Base-by-base conservation (phyloP, 176 grass and related monocot genomes). In the Rhynchospora tenuis region DNA sequence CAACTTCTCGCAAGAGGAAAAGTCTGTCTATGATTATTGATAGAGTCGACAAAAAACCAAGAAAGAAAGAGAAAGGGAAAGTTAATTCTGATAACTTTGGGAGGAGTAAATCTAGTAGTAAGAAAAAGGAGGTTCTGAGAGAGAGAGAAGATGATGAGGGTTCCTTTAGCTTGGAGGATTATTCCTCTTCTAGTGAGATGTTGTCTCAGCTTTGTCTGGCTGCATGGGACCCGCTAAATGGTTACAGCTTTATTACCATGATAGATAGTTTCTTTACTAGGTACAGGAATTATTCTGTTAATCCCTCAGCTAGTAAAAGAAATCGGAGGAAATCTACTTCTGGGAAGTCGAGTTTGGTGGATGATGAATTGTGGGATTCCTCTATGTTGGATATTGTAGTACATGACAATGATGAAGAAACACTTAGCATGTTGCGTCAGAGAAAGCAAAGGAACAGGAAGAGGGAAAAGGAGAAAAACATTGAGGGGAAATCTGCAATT, bases 321-420 rank as follows among this genome's bases (percentile, higher is more conserved):
- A 66, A 6, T 52, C 17, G 9, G 50, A 27, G 84, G 58, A 81
- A 83, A 48, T 74, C 69, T 68, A 64, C 42, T 78, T 64, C 85
- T 47, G 48, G 54, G 22, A 88, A 80, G 57, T 54, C 83, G 59
- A 52, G 50, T 61, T 82, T 82, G n/a, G 31, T 79, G 59, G 44
- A 64, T 79, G 82, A 89, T 54, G 82, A 91, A 64, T 86, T 90
- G 84, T 83, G 85, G 59, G 90, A 94, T 14, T 81, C 91, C 6
- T 90, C 89, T 87, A 92, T 90, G 90, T 69, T 90, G n/a, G 90
- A 92, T 89, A 78, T 92, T 84, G 85, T 92, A 56, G 82, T 90
- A 46, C 81, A 86, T 65, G 85, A 84, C 65, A 88, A 42, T 64
- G 66, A 80, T 76, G 81, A 87, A 24, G 80, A 94, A 45, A 86